Percentiles rank a stretch among this genome's conserved stretches.
These are phyloP conservation scores for Hanseniaspora gamundiae DNA, from an alignment of 1,139 yeast genomes.

Conservation along the genomic window DNA sequence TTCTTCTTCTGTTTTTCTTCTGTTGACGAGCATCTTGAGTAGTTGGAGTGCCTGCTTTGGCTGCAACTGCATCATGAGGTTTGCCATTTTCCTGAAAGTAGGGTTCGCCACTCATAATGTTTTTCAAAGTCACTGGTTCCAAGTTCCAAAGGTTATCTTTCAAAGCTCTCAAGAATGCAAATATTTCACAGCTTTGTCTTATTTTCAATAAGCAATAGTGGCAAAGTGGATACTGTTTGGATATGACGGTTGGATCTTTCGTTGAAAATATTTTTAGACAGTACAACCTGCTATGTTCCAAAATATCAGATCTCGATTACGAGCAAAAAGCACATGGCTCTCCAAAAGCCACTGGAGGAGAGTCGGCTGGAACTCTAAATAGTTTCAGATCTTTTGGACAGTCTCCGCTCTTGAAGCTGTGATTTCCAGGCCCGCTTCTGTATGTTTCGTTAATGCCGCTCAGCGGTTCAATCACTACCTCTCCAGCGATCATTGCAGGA, in stretches of 20 bases:
- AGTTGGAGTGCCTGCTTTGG: not conserved
- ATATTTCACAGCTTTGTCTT: conserved; percentile 68
- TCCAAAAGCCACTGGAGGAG: conserved; percentile 62
- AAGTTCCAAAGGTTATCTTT: conserved; percentile 40
- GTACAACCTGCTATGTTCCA: conserved; percentile 71
- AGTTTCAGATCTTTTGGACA: conserved; percentile 21
- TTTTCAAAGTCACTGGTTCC: conserved; percentile 26
- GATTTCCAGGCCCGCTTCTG: conserved; percentile 17
- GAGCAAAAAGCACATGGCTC: conserved; percentile 78
- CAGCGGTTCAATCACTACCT: conserved; percentile 76
- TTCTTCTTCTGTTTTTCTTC: conserved; percentile 4
- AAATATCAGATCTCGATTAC: conserved; percentile 52
- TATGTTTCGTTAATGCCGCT: conserved; percentile 71
- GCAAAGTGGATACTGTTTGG: conserved; percentile 54
- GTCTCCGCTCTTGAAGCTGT: conserved; percentile 8
- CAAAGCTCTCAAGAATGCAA: conserved; percentile 58
- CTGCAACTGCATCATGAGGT: conserved; percentile 9
- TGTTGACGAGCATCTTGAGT: conserved; percentile 4
- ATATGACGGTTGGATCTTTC: conserved; percentile 16
- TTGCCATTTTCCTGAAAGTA: conserved; percentile 10
- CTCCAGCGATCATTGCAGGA: conserved; percentile 62
- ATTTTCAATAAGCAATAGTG: conserved; percentile 70
- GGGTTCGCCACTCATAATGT: conserved; percentile 9
- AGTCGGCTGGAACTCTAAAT: conserved; percentile 30
- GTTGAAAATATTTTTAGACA: conserved; percentile 37